phyloP scores from a whole-genome alignment of 495 filamentous ascomycete species.

The Cetradonia linearis region DNA sequence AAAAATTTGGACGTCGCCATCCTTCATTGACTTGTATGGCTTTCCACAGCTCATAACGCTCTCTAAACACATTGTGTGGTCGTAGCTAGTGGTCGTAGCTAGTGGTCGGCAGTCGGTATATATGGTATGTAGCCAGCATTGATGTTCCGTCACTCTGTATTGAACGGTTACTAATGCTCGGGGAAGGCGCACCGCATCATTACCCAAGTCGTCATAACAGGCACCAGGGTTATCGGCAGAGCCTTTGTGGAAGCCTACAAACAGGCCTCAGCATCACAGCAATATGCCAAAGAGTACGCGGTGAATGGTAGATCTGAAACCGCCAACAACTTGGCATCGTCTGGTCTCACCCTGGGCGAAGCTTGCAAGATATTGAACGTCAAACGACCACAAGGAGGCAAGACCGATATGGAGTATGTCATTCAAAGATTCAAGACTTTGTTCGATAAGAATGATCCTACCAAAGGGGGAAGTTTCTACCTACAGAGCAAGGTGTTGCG shows the following conservation, averaged over 20 bases:
- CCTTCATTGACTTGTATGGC: background rate
- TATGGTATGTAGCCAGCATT: background rate
- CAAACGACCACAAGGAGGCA: slow-evolving; percentile 70
- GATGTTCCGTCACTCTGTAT: background rate
- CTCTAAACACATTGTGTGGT: background rate
- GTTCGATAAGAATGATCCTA: slow-evolving; percentile 86
- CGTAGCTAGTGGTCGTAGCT: background rate
- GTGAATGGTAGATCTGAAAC: slow-evolving; percentile 39
- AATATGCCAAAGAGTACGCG: slow-evolving; percentile 58
- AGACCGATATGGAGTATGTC: slow-evolving; percentile 63
- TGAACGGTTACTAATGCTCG: slow-evolving; percentile 1
- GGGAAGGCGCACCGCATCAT: slow-evolving; percentile 85
- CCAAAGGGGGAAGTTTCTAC: slow-evolving; percentile 95
- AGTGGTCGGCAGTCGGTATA: background rate
- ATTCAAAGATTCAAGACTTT: slow-evolving; percentile 86
- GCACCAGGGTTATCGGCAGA: slow-evolving; percentile 81
- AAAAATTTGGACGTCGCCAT: slow-evolving; percentile 5
- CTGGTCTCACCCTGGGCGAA: slow-evolving; percentile 83
- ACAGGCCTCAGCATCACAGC: slow-evolving; percentile 76
- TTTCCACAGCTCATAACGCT: background rate
- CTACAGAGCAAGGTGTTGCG: slow-evolving; percentile 92
- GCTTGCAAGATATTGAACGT: slow-evolving; percentile 97
- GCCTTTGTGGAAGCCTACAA: slow-evolving; percentile 87
- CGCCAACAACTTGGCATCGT: slow-evolving; percentile 45
- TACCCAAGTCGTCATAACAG: slow-evolving; percentile 82